Evolutionary conservation across 2,329 filamentous ascomycete genomes (phyloP).

Genomic region (Colletotrichum horii): DNA sequence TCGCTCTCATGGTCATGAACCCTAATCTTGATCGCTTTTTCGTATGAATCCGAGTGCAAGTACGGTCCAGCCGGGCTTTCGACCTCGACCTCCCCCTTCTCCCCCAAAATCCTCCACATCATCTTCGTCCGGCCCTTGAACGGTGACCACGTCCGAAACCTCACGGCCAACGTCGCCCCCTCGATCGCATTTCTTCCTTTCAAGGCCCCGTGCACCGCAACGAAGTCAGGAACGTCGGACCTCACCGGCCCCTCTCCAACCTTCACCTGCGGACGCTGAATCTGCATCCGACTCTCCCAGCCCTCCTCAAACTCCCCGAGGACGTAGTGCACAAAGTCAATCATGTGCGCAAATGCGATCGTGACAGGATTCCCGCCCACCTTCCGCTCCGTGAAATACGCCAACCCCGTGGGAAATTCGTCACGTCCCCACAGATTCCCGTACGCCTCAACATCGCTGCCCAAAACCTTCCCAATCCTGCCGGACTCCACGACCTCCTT

Average conservation of each 20-base stretch:
- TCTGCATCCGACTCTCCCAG: slow-evolving; percentile 33
- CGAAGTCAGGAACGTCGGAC: slow-evolving; percentile 29
- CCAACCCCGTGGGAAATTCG: slow-evolving; percentile 34
- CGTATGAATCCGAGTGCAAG: slow-evolving; percentile 34
- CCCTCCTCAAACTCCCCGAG: not conserved
- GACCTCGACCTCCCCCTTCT: slow-evolving; percentile 50
- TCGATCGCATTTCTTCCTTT: slow-evolving; percentile 25
- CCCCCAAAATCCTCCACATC: slow-evolving; percentile 57
- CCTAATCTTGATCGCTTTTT: slow-evolving; percentile 48
- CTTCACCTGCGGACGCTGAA: slow-evolving; percentile 20
- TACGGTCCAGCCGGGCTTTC: slow-evolving; percentile 13
- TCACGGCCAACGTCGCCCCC: slow-evolving; percentile 46
- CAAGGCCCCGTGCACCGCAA: slow-evolving; percentile 41
- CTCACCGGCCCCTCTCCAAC: not conserved
- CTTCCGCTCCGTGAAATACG: slow-evolving; percentile 53
- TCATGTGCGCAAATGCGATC: slow-evolving; percentile 43
- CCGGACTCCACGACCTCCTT: slow-evolving; percentile 48
- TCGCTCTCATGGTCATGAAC: slow-evolving; percentile 55
- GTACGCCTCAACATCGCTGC: slow-evolving; percentile 47
- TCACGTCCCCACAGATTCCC: slow-evolving; percentile 41
- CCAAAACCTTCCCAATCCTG: slow-evolving; percentile 56
- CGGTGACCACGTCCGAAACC: slow-evolving; percentile 51
- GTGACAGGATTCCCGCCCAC: slow-evolving; percentile 50
- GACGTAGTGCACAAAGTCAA: not conserved
- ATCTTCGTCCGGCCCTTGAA: slow-evolving; percentile 51